Percentiles rank a stretch among this genome's conserved stretches.
These are phyloP conservation scores for Sistotremastrum niveocremeum DNA, from an alignment of 768 basidiomycete genomes.

Conservation along the genomic window DNA sequence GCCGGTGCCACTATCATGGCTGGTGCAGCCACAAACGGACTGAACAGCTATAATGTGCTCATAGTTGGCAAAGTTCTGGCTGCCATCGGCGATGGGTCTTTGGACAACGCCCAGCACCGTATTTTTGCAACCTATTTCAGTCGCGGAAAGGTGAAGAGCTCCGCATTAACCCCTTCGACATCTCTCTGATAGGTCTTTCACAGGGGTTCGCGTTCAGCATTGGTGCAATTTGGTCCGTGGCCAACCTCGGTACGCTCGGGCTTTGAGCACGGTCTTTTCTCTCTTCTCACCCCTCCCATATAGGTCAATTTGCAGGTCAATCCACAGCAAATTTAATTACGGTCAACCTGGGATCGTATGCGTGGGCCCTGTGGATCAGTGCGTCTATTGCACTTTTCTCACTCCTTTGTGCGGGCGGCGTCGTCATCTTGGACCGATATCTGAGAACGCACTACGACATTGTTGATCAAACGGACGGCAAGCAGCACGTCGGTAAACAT, in stretches of 20 bases:
- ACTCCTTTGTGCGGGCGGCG: slow-evolving; percentile 21
- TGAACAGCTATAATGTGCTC: slow-evolving; percentile 27
- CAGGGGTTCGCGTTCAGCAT: slow-evolving; percentile 25
- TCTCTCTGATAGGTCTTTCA: no score
- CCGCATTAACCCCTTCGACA: no score
- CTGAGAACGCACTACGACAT: slow-evolving; percentile 22
- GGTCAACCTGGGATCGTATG: slow-evolving; percentile 22
- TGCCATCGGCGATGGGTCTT: slow-evolving; percentile 26
- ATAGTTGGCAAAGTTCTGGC: slow-evolving; percentile 27
- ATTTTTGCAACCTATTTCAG: slow-evolving; percentile 32
- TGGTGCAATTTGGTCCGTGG: slow-evolving; percentile 21
- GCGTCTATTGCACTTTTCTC: slow-evolving; percentile 25
- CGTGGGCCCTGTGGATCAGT: slow-evolving; percentile 31
- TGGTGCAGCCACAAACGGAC: slow-evolving; percentile 23
- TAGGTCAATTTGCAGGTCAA: slow-evolving; percentile 28
- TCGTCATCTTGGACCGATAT: slow-evolving; percentile 25
- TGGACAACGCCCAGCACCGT: slow-evolving; percentile 30
- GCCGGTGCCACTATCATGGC: slow-evolving; percentile 24
- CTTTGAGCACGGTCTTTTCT: slow-evolving; percentile 8
- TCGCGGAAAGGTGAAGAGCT: slow-evolving; percentile 15
- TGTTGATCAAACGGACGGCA: slow-evolving; percentile 24
- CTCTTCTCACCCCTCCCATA: slow-evolving; percentile 11
- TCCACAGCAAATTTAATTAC: slow-evolving; percentile 29
- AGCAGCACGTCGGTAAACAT: slow-evolving; percentile 13
- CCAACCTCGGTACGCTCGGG: slow-evolving; percentile 9